Conservation (phyloP, 208 protist species). For the Trypanosoma caninum region DNA sequence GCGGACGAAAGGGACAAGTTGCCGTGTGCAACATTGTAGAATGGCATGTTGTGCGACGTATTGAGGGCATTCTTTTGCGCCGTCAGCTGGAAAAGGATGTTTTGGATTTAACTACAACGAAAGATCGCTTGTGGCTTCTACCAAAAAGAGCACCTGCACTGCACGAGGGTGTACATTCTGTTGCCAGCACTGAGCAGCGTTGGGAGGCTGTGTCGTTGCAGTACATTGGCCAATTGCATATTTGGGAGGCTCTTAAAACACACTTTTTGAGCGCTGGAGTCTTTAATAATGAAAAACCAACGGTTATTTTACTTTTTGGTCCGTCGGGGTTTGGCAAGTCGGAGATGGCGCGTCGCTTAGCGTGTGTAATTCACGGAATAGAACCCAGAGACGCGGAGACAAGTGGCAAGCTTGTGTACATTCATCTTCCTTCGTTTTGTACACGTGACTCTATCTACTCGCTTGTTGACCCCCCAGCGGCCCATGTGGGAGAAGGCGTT, state of each 20-base stretch:
- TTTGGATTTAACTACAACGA: slow-evolving; percentile 18
- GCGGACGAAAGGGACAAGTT: not conserved
- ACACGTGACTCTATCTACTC: slow-evolving; percentile 88
- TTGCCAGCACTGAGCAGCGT: slow-evolving; percentile 21
- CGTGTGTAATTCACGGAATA: slow-evolving; percentile 50
- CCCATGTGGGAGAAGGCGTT: slow-evolving; percentile 78
- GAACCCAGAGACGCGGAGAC: slow-evolving; percentile 42
- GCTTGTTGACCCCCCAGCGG: slow-evolving; percentile 81
- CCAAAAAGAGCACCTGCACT: not conserved
- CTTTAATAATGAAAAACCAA: slow-evolving; percentile 73
- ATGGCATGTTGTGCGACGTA: slow-evolving; percentile 27
- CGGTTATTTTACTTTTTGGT: slow-evolving; percentile 80
- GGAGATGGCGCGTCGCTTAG: slow-evolving; percentile 67
- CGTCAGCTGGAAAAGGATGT: slow-evolving; percentile 54
- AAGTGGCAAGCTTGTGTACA: slow-evolving; percentile 69
- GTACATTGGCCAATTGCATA: slow-evolving; percentile 71
- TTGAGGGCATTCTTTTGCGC: slow-evolving; percentile 40
- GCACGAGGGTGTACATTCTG: not conserved
- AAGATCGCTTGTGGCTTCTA: slow-evolving; percentile 9
- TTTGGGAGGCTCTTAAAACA: slow-evolving; percentile 44
- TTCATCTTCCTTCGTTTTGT: slow-evolving; percentile 85
- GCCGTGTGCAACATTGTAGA: slow-evolving; percentile 2
- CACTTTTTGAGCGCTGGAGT: slow-evolving; percentile 64
- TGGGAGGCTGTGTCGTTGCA: slow-evolving; percentile 44
- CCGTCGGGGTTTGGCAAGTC: slow-evolving; percentile 85